Conservation (phyloP, 805 yeast genomes). For the Metschnikowia sp. region DNA sequence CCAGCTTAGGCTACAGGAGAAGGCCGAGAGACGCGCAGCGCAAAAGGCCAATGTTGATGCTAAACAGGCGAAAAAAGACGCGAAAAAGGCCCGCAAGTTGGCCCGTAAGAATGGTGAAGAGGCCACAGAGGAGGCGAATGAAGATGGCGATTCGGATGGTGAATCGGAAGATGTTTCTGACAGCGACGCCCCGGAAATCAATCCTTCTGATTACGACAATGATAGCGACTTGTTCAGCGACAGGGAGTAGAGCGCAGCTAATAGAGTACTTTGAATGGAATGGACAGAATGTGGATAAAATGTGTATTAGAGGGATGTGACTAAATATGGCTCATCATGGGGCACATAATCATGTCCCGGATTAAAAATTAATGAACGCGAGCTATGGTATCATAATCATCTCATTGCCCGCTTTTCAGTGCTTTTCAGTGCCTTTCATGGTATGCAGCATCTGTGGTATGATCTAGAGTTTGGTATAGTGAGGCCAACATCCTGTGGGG, state of each 20-base stretch:
- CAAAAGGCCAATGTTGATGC: conserved; percentile 77
- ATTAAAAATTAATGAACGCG: too few species aligned
- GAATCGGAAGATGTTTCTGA: conserved; percentile 17
- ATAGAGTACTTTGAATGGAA: not conserved
- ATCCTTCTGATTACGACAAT: conserved; percentile 46
- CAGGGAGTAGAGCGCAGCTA: conserved; percentile 15
- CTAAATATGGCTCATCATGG: too few species aligned
- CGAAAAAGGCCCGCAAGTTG: conserved; percentile 66
- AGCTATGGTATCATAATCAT: too few species aligned
- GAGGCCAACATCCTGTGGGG: too few species aligned
- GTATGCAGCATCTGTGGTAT: too few species aligned
- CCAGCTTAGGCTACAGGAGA: conserved; percentile 55
- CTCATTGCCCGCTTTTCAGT: too few species aligned
- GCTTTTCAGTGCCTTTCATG: too few species aligned
- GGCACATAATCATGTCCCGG: too few species aligned
- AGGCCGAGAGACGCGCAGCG: conserved; percentile 67
- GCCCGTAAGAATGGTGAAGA: conserved; percentile 42
- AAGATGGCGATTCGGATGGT: conserved; percentile 25
- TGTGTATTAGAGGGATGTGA: too few species aligned
- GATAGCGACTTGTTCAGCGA: conserved; percentile 49
- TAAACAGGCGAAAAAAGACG: conserved; percentile 70
- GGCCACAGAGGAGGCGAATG: conserved; percentile 24
- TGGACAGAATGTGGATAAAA: not conserved
- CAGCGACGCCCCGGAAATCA: conserved; percentile 35
- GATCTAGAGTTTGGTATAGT: too few species aligned